phyloP scores from a whole-genome alignment of 1,139 yeast genomes.

The Taphrina betulina region DNA sequence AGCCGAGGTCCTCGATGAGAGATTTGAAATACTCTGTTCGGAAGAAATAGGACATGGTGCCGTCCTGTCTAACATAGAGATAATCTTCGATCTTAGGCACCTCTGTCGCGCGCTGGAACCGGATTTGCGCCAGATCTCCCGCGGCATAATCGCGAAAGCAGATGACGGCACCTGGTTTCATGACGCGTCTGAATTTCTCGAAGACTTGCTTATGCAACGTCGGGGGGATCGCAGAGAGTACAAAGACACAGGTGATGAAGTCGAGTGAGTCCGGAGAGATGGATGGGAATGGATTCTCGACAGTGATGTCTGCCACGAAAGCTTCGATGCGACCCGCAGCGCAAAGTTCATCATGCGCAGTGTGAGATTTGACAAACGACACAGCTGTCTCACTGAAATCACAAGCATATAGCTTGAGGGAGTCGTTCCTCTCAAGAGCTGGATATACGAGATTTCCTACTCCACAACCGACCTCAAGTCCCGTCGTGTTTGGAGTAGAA shows the following conservation, averaged over 20 bases:
- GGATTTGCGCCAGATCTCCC: constrained; percentile 31
- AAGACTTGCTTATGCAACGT: constrained; percentile 20
- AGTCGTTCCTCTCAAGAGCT: constrained; percentile 23
- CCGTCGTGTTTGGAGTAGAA: constrained; percentile 1
- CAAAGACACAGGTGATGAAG: constrained; percentile 30
- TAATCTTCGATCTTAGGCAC: constrained; percentile 30
- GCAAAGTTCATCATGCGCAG: not conserved
- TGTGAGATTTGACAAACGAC: constrained; percentile 9
- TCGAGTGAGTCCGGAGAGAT: constrained; percentile 8
- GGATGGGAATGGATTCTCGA: not conserved
- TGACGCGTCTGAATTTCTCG: not conserved
- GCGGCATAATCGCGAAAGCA: constrained; percentile 34
- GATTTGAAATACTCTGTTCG: constrained; percentile 6
- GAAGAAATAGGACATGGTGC: constrained; percentile 34
- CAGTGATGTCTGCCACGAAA: constrained; percentile 30
- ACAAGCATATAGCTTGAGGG: constrained; percentile 23
- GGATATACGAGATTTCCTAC: constrained; percentile 33
- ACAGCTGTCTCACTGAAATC: constrained; percentile 30
- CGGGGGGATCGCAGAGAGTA: constrained; percentile 34
- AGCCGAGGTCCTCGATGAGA: constrained; percentile 2
- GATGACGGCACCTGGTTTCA: constrained; percentile 28
- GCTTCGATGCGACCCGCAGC: constrained; percentile 11
- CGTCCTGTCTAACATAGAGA: constrained; percentile 34
- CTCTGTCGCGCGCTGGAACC: constrained; percentile 24
- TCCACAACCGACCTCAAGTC: constrained; percentile 34